phyloP scores from a whole-genome alignment of 768 basidiomycete genomes.

The Suillus sp. region DNA sequence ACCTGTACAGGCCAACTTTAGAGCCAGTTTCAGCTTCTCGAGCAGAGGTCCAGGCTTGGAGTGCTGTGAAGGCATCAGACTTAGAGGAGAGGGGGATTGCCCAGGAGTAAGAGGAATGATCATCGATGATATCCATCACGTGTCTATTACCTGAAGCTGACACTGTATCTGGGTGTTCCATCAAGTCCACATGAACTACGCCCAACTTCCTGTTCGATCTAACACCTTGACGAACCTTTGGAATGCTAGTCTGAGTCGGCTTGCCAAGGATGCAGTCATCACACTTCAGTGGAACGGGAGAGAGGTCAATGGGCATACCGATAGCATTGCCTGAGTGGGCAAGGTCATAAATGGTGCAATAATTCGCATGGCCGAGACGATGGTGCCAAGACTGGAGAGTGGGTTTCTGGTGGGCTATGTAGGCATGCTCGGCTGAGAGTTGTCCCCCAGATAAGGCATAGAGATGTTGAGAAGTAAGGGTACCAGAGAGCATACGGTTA shows the following conservation, averaged over 20 bases:
- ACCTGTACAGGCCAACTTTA: too few species aligned
- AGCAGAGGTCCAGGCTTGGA: fast-evolving
- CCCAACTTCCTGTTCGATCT: not conserved
- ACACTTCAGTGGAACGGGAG: slow-evolving; percentile 12
- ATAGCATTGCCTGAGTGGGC: not conserved
- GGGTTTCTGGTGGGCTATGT: slow-evolving; percentile 13
- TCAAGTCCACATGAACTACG: too few species aligned
- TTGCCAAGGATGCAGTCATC: slow-evolving; percentile 10
- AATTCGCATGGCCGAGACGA: slow-evolving; percentile 31
- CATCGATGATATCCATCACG: too few species aligned
- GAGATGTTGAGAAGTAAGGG: not conserved
- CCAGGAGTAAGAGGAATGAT: too few species aligned
- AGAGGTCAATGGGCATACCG: slow-evolving; percentile 14
- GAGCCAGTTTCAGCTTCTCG: too few species aligned
- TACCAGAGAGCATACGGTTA: not conserved
- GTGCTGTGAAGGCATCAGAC: too few species aligned
- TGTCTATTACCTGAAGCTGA: too few species aligned
- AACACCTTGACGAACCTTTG: not conserved
- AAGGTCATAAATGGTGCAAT: slow-evolving; percentile 29
- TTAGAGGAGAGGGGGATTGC: too few species aligned
- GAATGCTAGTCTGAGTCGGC: not conserved
- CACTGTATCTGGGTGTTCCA: too few species aligned
- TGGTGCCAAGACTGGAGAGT: slow-evolving; percentile 32
- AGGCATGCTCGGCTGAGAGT: slow-evolving; percentile 19
- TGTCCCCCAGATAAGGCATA: slow-evolving; percentile 3